Evolutionary conservation across 768 basidiomycete genomes (phyloP).

Genomic region (Hypsizygus marmoreus): DNA sequence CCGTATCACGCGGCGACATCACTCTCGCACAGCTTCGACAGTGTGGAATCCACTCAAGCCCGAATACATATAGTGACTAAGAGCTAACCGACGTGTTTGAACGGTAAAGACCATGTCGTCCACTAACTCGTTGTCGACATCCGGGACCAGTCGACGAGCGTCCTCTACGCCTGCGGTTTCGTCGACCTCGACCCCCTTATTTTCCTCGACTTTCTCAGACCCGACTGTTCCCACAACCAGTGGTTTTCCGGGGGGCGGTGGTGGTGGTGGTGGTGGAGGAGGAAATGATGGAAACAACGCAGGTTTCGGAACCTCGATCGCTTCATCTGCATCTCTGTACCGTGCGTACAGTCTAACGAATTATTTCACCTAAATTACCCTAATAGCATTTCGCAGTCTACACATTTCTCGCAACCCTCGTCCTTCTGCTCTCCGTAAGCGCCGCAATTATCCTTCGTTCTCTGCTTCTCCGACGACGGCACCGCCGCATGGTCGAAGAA

Average conservation of each 20-base stretch:
- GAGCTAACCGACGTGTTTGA: not conserved
- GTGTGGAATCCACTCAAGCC: conserved; percentile 3
- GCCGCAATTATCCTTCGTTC: conserved; percentile 68
- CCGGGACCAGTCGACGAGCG: not conserved
- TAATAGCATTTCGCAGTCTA: not conserved
- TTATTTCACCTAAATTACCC: not conserved
- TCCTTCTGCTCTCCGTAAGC: conserved; percentile 68
- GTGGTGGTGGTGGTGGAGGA: not conserved
- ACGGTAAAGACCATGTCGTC: conserved; percentile 4
- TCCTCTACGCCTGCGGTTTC: too few relatives aligned
- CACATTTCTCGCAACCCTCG: conserved; percentile 37
- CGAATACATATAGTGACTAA: not conserved
- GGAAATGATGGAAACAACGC: not conserved
- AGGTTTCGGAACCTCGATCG: conserved; percentile 4
- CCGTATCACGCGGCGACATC: conserved; percentile 8
- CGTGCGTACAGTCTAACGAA: not conserved
- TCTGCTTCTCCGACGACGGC: conserved; percentile 62
- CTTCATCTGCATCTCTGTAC: conserved; percentile 13
- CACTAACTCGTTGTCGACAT: not conserved
- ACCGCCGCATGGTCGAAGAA: conserved; percentile 58
- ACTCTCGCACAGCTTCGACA: conserved; percentile 4
- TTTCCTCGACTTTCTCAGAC: not conserved
- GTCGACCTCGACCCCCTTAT: conserved; percentile 1
- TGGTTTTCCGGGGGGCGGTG: too few relatives aligned
- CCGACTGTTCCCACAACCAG: not conserved